These are phyloP conservation scores for Fulvia fulva DNA, from an alignment of 2,329 filamentous ascomycete species.

Conservation along the genomic window DNA sequence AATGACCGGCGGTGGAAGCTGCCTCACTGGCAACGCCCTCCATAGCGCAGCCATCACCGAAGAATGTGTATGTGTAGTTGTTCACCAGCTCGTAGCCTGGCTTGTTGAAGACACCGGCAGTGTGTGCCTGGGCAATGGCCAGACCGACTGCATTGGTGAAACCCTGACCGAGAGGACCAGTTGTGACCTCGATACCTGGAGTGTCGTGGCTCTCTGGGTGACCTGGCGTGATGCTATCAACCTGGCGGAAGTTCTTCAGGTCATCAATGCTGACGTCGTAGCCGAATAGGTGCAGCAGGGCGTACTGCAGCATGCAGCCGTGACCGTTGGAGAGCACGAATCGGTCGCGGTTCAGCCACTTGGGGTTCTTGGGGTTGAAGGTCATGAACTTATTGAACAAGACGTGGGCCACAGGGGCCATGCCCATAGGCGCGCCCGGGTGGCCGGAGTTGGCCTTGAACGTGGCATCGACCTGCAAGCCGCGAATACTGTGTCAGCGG, in stretches of 20 bases:
- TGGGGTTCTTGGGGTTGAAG: conserved; percentile 99
- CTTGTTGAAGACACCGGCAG: conserved; percentile 91
- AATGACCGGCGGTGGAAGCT: conserved; percentile 85
- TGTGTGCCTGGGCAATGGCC: conserved; percentile 92
- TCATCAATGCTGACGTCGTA: conserved; percentile 84
- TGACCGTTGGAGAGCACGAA: conserved; percentile 99
- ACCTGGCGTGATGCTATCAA: conserved; percentile 82
- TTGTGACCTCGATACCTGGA: conserved; percentile 95
- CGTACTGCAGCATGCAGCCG: conserved; percentile 99
- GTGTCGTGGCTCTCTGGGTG: conserved; percentile 97
- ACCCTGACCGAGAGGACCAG: conserved; percentile 94
- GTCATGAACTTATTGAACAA: conserved; percentile 99
- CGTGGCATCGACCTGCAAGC: conserved; percentile 86
- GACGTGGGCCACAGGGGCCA: conserved; percentile 95
- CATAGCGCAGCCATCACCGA: conserved; percentile 98
- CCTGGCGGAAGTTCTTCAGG: conserved; percentile 85
- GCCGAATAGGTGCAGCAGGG: conserved; percentile 93
- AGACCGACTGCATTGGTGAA: conserved; percentile 97
- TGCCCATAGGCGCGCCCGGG: conserved; percentile 94
- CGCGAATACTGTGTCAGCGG: conserved; percentile 5
- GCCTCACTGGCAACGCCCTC: conserved; percentile 96
- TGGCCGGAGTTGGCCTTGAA: conserved; percentile 94
- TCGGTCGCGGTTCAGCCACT: conserved; percentile 95
- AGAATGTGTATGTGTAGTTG: conserved; percentile 96
- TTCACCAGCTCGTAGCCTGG: conserved; percentile 83